Evolutionary conservation across 202 grass and related monocot genomes (phyloP), one percentile per base, ranked within the genome.

Genomic region (Sporobolus alterniflorus): DNA sequence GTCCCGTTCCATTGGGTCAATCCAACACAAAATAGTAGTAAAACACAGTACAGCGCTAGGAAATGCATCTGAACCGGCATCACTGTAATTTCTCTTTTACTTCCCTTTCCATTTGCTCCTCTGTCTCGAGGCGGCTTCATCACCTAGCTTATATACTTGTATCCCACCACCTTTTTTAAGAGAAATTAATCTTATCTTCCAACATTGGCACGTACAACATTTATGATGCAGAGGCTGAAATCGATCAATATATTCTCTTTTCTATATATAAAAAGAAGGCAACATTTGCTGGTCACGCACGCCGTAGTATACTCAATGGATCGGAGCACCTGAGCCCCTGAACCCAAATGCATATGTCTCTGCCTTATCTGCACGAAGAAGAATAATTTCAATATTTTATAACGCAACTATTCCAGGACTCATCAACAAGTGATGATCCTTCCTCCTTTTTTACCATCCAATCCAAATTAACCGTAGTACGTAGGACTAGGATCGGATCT

Each of bases 401-500:
- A 68, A 48, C 47, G 78, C 60, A 82, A 66, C 67, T 30, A 62
- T 46, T 67, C 69, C 51, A 83, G 82, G 88, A 86, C 36, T 17
- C 67, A 73, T 86, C 78, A 83, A 54, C 77, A 79, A 73, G 17
- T 20, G 21, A 65, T 78, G 74, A 44, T 62, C 43, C 9, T 17
- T 82, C n/a, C 65, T 42, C 59, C 17, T 3, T 48, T 90, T 86
- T 90, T 79, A 86, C 88, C 83, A 83, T 21, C 50, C 34, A 62
- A n/a, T n/a, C n/a, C n/a, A n/a, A n/a, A 54, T 42, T 7, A 2
- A 13, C 3, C 25, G 32, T 12, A n/a, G n/a, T n/a, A n/a, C 36
- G 6, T 39, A 39, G 36, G 36, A 4, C 64, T 30, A 32, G 14
- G 29, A 63, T n/a, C n/a, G n/a, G 6, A 64, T 64, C 68, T 15